Base-by-base conservation (phyloP, 2,329 filamentous ascomycete genomes). In the Colletotrichum gigasporum region DNA sequence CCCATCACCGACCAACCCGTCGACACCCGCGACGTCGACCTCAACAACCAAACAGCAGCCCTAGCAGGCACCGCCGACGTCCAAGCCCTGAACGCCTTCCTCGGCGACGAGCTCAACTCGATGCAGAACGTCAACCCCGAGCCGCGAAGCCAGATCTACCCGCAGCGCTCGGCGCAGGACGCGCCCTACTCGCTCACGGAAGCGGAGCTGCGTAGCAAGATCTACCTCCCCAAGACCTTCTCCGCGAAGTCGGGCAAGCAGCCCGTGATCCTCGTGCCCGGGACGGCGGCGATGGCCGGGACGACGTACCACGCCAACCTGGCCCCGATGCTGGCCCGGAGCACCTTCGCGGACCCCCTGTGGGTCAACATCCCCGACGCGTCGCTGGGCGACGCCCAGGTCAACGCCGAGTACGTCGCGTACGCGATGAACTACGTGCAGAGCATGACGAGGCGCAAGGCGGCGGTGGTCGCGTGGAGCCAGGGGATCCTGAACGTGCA, bases 381-480 rank as follows among this genome's bases (percentile, higher is more conserved):
- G 34, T 76, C 82, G 39, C 74, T 85, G 11, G 72, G 67, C 24
- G 84, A 88, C 57, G 79, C 77, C 0, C 85, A 87, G 66, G 67
- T 73, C 18, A 87, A 83, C 64, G 73, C 82, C 8, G 85, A 88
- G 70, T 87, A 84, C 68, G 80, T 85, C 34, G 83, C 84, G 2
- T 87, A 88, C 70, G 84, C 85, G 6, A 82, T 88, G 63, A 85
- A 87, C 73, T 88, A 87, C 72, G 78, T 87, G 53, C 72, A 76
- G 16, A 75, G 72, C 26, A 72, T 82, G 63, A 78, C 76, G 26
- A 66, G 70, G 22, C 71, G 74, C 20, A 76, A 81, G 12, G 74
- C 84, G 5, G 74, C 77, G 5, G 75, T 86, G 7, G 72, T 87
- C 8, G 79, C 78, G 7, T 88, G 82, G 83, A 86, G 83, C 0